Conservation (phyloP, 1,139 yeast genomes). For the Protomyces gravidus region DNA sequence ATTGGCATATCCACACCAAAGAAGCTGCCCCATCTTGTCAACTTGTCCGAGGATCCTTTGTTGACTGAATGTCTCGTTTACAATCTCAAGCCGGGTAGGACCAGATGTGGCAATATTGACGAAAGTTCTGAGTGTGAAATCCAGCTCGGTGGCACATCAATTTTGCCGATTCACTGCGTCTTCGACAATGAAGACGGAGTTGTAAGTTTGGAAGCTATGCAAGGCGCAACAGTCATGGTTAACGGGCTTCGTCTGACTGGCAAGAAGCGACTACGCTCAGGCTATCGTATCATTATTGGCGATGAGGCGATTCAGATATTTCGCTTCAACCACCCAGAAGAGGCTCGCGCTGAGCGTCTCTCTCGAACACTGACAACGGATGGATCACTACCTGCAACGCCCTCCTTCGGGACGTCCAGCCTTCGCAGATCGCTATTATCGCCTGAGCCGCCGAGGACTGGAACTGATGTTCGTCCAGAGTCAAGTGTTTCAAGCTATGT, state of each 20-base stretch:
- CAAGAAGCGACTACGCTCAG: slow-evolving; percentile 35
- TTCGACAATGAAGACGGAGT: slow-evolving; percentile 34
- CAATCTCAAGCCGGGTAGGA: slow-evolving; percentile 37
- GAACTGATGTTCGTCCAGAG: background rate
- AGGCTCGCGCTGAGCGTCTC: slow-evolving; percentile 30
- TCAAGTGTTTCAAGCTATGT: slow-evolving; percentile 13
- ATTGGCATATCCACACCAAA: slow-evolving; percentile 38
- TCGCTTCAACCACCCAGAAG: slow-evolving; percentile 38
- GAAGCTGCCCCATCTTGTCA: slow-evolving; percentile 38
- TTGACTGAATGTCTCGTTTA: slow-evolving; percentile 39
- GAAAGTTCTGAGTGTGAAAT: slow-evolving; percentile 35
- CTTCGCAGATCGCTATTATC: background rate
- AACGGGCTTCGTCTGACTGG: slow-evolving; percentile 35
- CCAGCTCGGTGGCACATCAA: slow-evolving; percentile 35
- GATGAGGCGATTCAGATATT: slow-evolving; percentile 35
- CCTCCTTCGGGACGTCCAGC: background rate
- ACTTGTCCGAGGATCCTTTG: slow-evolving; percentile 38
- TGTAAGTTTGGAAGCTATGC: slow-evolving; percentile 33
- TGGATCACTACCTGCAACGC: slow-evolving; percentile 13
- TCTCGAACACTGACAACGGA: background rate
- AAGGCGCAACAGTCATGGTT: slow-evolving; percentile 35
- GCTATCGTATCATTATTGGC: slow-evolving; percentile 37
- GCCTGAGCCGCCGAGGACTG: background rate
- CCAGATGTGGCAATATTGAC: slow-evolving; percentile 35
- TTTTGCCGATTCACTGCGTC: slow-evolving; percentile 36